Base-by-base conservation (phyloP, 2,329 filamentous ascomycete genomes). In the Penicillium hordei region DNA sequence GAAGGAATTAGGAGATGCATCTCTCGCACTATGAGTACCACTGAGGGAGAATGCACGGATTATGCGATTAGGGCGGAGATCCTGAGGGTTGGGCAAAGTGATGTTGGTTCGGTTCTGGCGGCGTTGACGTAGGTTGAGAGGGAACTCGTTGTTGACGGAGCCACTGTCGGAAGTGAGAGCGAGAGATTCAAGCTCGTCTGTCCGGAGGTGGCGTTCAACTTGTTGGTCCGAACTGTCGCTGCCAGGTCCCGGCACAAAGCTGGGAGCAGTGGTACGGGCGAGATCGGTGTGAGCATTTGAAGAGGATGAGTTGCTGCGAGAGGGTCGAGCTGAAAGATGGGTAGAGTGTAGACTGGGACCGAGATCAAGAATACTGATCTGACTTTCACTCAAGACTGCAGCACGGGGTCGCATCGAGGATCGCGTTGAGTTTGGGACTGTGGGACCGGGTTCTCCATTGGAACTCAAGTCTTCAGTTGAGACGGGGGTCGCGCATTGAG, bases 291-390 rank as follows among this genome's bases (percentile, higher is more conserved):
- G 31, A n/a, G 15, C 2, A 34, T 6, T 15, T 38, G n/a, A 6
- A n/a, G 17, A 6, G 5, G 5, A 31, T 8, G 34, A 36, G 21
- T 39, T 27, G 27, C 19, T 27, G 12, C 25, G 52, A 46, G 40
- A 36, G 17, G 1, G 3, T 7, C 9, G 23, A 10, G 38, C n/a
- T 13, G 21, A 42, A 5, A 8, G 6, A 23, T 38, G 19, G 34
- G 15, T 21, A 39, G 31, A 40, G 8, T 34, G 19, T 1, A 66
- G 29, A 34, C 62, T 60, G 0, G 67, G 65, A 1, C 68, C 67
- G 1, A 71, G 51, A 48, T 70, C 69, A 2, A 71, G 60, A 5
- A 61, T 38, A 29, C 66, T 69, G 56, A 70, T 69, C 5, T 70
- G 67, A 25, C 64, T 68, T 17, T 71, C 66, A 34, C 61, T 66